Evolutionary conservation across 177 flowering plant species (phyloP).

Genomic region (Vitis hybrid): DNA sequence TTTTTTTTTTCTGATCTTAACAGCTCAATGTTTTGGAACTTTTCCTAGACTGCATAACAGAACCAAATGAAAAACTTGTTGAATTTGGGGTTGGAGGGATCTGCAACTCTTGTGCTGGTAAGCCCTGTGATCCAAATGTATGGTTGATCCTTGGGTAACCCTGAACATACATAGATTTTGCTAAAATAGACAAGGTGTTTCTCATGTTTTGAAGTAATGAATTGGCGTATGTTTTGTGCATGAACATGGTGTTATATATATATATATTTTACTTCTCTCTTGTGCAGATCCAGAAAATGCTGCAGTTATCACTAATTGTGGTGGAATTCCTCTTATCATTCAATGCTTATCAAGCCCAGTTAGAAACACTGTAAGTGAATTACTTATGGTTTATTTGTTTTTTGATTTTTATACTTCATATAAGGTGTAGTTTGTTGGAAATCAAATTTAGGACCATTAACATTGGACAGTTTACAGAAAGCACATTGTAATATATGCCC

Average conservation of each 20-base stretch:
- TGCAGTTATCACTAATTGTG: conserved; percentile 49
- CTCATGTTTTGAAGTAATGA: no score
- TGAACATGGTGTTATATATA: not conserved
- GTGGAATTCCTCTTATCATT: conserved; percentile 69
- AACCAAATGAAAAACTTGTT: conserved; percentile 86
- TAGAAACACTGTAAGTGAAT: conserved; percentile 64
- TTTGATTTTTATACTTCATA: not conserved
- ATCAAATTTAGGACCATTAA: no score
- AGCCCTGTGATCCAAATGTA: conserved; percentile 6
- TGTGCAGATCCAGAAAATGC: conserved; percentile 74
- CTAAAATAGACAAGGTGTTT: not conserved
- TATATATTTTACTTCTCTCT: not conserved
- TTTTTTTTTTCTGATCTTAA: conserved; percentile 6
- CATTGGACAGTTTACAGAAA: no score
- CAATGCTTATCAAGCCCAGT: conserved; percentile 85
- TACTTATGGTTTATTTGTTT: not conserved
- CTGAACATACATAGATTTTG: not conserved
- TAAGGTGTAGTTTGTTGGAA: no score
- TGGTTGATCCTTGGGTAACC: not conserved
- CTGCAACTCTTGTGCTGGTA: conserved; percentile 83
- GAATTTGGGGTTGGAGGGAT: conserved; percentile 91
- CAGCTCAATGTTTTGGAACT: conserved; percentile 96
- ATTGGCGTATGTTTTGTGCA: not conserved
- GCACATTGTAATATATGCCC: no score
- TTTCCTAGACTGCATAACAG: conserved; percentile 89